Evolutionary conservation across 352 stramenopile genomes (phyloP).

Genomic region (Pythium biforme): DNA sequence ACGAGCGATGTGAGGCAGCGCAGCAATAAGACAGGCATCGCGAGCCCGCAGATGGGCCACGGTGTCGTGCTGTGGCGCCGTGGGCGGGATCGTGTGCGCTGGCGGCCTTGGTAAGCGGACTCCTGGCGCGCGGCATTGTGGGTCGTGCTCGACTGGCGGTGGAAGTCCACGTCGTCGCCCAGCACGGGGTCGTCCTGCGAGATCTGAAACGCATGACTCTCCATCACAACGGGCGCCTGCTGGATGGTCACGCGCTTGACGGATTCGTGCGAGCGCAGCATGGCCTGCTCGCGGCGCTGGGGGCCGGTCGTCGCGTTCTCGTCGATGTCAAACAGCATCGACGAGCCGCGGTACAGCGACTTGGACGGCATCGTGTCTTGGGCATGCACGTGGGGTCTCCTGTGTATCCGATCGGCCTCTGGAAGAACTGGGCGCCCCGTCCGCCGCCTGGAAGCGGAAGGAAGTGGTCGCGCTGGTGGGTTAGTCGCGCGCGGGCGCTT

Average conservation of each 20-base stretch:
- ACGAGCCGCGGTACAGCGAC: slow-evolving; percentile 17
- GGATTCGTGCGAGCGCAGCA: slow-evolving; percentile 3
- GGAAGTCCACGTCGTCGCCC: slow-evolving; percentile 14
- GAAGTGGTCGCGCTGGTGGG: too few relatives aligned
- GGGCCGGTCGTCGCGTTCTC: slow-evolving; percentile 15
- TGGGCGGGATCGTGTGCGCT: slow-evolving; percentile 13
- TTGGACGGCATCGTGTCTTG: slow-evolving; percentile 14
- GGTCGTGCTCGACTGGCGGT: slow-evolving; percentile 20
- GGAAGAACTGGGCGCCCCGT: too few relatives aligned
- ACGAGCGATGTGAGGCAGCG: slow-evolving; percentile 17
- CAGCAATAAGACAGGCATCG: slow-evolving; percentile 16
- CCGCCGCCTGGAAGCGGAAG: too few relatives aligned
- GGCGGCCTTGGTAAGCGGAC: neutral
- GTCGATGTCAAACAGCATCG: slow-evolving; percentile 26
- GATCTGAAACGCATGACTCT: slow-evolving; percentile 3
- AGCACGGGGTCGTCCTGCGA: slow-evolving; percentile 18
- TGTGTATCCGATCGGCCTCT: too few relatives aligned
- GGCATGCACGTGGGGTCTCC: too few relatives aligned
- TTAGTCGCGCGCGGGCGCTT: too few relatives aligned
- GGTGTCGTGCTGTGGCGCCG: slow-evolving; percentile 15
- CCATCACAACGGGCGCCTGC: neutral
- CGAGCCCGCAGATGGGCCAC: slow-evolving; percentile 20
- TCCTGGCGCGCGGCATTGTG: neutral
- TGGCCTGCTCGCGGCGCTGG: neutral
- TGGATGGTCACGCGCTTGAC: slow-evolving; percentile 21